A percentile compares a stretch with the other conserved stretches of the same genome.
Evolutionary conservation across 2,329 filamentous ascomycete genomes (phyloP).

Genomic region (Arthrobotrys entomopaga): DNA sequence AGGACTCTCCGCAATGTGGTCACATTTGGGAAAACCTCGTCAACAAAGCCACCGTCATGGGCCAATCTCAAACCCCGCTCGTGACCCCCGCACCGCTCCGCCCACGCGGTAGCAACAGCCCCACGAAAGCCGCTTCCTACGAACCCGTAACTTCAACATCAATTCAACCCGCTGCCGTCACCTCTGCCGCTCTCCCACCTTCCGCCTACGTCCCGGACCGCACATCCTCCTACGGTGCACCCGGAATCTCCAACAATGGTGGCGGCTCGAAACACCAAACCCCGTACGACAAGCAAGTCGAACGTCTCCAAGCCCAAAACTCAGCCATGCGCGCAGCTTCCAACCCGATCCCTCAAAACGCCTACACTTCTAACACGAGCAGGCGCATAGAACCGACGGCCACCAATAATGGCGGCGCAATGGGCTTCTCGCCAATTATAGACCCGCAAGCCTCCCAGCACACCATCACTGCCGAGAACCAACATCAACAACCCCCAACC

Average conservation of each 20-base stretch:
- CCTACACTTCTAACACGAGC: constrained; percentile 50
- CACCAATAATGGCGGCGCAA: constrained; percentile 20
- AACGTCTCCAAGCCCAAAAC: constrained; percentile 35
- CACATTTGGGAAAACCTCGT: constrained; percentile 53
- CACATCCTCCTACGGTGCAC: constrained; percentile 25
- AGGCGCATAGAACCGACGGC: constrained; percentile 42
- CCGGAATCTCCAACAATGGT: constrained; percentile 5
- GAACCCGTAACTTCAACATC: constrained; percentile 18
- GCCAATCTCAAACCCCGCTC: constrained; percentile 38
- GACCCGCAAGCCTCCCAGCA: constrained; percentile 20
- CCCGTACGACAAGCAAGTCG: constrained; percentile 31
- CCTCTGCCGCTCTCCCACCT: background rate
- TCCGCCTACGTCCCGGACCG: constrained; percentile 34
- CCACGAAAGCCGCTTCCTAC: constrained; percentile 33
- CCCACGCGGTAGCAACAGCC: constrained; percentile 44
- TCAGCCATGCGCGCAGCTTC: constrained; percentile 14
- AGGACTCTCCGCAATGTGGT: constrained; percentile 44
- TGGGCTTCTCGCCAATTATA: constrained; percentile 18
- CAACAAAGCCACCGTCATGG: constrained; percentile 46
- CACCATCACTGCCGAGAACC: constrained; percentile 34
- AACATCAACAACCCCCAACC: background rate
- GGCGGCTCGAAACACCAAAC: constrained; percentile 35
- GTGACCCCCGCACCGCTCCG: constrained; percentile 33
- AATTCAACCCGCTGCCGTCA: background rate
- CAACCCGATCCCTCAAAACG: constrained; percentile 4